phyloP scores from a whole-genome alignment of 108 stramenopile genomes.

The Aurantiochytrium sp. region DNA sequence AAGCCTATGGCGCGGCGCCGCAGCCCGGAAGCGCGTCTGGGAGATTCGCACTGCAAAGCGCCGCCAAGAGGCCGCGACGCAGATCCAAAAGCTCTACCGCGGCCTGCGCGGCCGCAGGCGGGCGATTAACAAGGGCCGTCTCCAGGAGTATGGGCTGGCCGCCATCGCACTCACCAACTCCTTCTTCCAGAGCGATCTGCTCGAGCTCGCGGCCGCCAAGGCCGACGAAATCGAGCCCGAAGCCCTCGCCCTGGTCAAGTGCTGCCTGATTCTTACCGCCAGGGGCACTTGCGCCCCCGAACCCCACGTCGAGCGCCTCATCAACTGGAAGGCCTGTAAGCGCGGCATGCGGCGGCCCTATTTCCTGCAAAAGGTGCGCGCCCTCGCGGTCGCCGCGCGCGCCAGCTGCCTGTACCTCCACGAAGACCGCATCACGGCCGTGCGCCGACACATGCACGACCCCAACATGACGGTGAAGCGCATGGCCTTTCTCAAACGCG shows the following conservation, averaged over 20 bases:
- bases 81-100: neutral
- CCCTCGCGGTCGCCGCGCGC: neutral
- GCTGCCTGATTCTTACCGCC: neutral
- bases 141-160: neutral
- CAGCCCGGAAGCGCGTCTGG: neutral
- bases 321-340: constrained; percentile 29
- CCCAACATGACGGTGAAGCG: neutral
- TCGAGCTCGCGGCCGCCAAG: neutral
- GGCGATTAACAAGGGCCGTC: neutral
- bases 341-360: neutral
- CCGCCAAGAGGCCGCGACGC: neutral
- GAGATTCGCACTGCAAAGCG: neutral
- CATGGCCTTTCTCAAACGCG: neutral
- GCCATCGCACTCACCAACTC: neutral
- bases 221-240: constrained; percentile 27
- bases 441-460: neutral
- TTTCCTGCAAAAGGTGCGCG: neutral
- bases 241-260: neutral
- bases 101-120: neutral
- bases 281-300: neutral
- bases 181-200: neutral
- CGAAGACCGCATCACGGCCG: neutral
- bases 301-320: neutral
- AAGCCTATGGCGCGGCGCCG: neutral
- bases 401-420: neutral